A percentile compares a stretch with the other conserved stretches of the same genome.
These are phyloP conservation scores for Aspergillus fischeri DNA, from an alignment of 2,329 filamentous ascomycete genomes.

Conservation along the genomic window DNA sequence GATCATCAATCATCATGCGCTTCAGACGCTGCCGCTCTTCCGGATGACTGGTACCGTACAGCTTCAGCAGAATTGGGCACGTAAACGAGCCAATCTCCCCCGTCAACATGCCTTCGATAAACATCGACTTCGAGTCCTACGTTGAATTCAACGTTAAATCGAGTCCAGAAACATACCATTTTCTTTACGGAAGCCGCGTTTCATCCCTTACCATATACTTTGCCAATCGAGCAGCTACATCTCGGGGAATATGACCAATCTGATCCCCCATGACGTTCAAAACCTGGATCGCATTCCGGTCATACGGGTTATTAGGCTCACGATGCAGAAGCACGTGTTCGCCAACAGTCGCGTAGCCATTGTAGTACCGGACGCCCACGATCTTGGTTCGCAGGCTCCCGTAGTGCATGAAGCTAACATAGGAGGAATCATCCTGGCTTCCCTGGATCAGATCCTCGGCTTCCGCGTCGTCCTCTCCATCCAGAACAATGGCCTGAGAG, in stretches of 20 bases:
- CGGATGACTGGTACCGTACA: slow-evolving; percentile 65
- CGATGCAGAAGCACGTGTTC: slow-evolving; percentile 61
- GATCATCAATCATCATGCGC: slow-evolving; percentile 59
- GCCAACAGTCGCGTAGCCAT: slow-evolving; percentile 57
- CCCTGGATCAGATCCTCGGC: slow-evolving; percentile 30
- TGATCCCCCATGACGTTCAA: slow-evolving; percentile 71
- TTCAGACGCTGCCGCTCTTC: slow-evolving; percentile 53
- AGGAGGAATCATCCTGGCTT: slow-evolving; percentile 33
- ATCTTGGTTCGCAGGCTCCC: slow-evolving; percentile 50
- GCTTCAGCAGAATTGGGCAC: slow-evolving; percentile 64
- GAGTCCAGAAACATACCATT: not conserved
- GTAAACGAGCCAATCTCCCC: slow-evolving; percentile 65
- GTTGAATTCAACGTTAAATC: slow-evolving; percentile 4
- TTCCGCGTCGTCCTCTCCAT: slow-evolving; percentile 35
- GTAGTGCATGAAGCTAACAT: slow-evolving; percentile 35
- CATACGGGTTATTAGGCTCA: slow-evolving; percentile 66
- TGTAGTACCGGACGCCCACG: slow-evolving; percentile 61
- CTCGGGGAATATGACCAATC: slow-evolving; percentile 72
- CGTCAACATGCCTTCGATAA: slow-evolving; percentile 65
- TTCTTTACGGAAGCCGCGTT: not conserved
- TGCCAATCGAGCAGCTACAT: slow-evolving; percentile 66
- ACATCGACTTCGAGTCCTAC: slow-evolving; percentile 54
- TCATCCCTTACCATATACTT: slow-evolving; percentile 59
- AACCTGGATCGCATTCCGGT: slow-evolving; percentile 72
- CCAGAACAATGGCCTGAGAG: slow-evolving; percentile 21